Percentiles rank a stretch among this genome's conserved stretches.
These are phyloP conservation scores for Diaporthe sp. DNA, from an alignment of 2,329 filamentous ascomycete species.

Conservation along the genomic window DNA sequence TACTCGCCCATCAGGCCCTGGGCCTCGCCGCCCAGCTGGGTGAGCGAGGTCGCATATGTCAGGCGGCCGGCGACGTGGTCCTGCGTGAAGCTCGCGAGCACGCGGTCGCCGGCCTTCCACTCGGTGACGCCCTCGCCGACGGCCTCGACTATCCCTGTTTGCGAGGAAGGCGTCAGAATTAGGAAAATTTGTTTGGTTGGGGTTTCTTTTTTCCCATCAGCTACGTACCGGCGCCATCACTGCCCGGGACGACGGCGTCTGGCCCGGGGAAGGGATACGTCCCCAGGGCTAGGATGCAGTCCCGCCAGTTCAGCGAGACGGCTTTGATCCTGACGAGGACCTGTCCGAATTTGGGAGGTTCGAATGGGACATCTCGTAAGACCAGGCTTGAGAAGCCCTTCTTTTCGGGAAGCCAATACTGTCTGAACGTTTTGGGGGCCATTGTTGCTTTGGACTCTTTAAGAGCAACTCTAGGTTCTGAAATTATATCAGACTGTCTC, in stretches of 20 bases:
- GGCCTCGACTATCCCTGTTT: not conserved
- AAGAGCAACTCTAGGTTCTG: not conserved
- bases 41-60: not conserved
- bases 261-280: conserved; percentile 61
- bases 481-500: not conserved
- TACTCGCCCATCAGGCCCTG: conserved; percentile 23
- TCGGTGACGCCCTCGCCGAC: conserved; percentile 4
- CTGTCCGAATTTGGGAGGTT: conserved; percentile 50
- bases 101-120: conserved; percentile 3
- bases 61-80: not conserved
- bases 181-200: not conserved
- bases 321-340: conserved; percentile 76
- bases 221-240: conserved; percentile 65
- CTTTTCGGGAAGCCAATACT: not conserved
- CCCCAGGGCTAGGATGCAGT: conserved; percentile 65
- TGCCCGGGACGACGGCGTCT: conserved; percentile 63
- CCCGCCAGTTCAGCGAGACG: conserved; percentile 68
- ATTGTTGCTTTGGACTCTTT: not conserved
- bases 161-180: not conserved
- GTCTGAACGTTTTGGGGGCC: not conserved
- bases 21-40: conserved; percentile 13
- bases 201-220: too few relatives aligned
- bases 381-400: not conserved
- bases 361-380: not conserved
- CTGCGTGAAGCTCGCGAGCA: conserved; percentile 1